Percentiles rank a stretch among this genome's conserved stretches.
These are phyloP conservation scores for Solanum rostratum DNA, from an alignment of 257 asterid species.

Conservation along the genomic window DNA sequence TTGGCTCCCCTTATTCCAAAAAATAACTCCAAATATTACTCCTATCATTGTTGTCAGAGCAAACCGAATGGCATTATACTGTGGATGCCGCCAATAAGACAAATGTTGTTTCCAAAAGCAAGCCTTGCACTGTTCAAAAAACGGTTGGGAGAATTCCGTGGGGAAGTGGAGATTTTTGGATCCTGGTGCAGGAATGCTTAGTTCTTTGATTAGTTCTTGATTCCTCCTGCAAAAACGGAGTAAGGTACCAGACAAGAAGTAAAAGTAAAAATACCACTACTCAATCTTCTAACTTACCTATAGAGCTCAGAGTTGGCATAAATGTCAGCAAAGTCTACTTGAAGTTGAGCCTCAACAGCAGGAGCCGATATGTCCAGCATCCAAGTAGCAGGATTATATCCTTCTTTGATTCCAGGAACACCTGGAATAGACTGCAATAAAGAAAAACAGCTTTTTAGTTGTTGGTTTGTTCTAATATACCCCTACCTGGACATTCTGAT, in stretches of 20 bases:
- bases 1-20: constrained; percentile 58
- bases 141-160: constrained; percentile 49
- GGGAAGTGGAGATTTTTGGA: constrained; percentile 45
- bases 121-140: constrained; percentile 53
- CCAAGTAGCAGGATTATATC: constrained; percentile 84
- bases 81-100: constrained; percentile 77
- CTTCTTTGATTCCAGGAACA: constrained; percentile 67
- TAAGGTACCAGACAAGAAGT: background rate
- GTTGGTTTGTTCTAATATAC: background rate
- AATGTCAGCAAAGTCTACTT: constrained; percentile 58
- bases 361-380: constrained; percentile 73
- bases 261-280: background rate
- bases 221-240: constrained; percentile 40
- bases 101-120: constrained; percentile 76
- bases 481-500: too few relatives aligned
- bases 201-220: constrained; percentile 53
- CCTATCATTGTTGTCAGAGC: constrained; percentile 54
- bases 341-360: constrained; percentile 59
- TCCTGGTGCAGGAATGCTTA: constrained; percentile 61
- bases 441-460: background rate
- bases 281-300: constrained; percentile 26
- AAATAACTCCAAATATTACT: constrained; percentile 51
- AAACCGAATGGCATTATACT: constrained; percentile 54
- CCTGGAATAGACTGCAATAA: constrained; percentile 55
- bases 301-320: constrained; percentile 60